Evolutionary conservation across 805 yeast genomes (phyloP).

Genomic region (Metschnikowia reukaufii): DNA sequence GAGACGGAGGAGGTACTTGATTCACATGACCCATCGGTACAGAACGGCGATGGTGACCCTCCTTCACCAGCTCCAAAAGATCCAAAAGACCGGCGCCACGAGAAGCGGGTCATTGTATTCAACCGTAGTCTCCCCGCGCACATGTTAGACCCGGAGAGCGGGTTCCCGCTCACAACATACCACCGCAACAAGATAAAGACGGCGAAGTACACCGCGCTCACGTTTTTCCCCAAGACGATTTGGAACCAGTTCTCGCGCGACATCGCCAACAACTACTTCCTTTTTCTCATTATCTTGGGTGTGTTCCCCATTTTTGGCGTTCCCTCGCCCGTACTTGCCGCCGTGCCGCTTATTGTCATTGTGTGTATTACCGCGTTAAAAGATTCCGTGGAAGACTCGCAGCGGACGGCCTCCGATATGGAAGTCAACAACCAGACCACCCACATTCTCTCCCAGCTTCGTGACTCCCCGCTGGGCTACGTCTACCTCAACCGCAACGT

Average conservation of each 20-base stretch:
- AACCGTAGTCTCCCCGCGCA: constrained; percentile 62
- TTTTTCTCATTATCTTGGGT: constrained; percentile 54
- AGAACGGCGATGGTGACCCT: constrained; percentile 24
- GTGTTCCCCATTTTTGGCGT: constrained; percentile 66
- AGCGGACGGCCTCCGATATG: constrained; percentile 61
- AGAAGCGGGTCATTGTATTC: constrained; percentile 30
- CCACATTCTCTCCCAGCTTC: constrained; percentile 55
- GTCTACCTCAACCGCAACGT: constrained; percentile 54
- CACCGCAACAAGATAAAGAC: constrained; percentile 62
- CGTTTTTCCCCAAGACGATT: constrained; percentile 58
- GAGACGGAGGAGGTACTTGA: no score
- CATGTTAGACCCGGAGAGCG: constrained; percentile 39
- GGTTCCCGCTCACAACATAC: constrained; percentile 37
- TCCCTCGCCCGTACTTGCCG: constrained; percentile 67
- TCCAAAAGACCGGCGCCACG: constrained; percentile 28
- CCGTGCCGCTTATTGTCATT: constrained; percentile 80
- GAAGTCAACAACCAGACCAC: constrained; percentile 74
- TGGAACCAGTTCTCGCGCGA: constrained; percentile 51
- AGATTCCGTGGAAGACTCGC: constrained; percentile 76
- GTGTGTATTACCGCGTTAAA: constrained; percentile 71
- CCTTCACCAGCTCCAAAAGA: constrained; percentile 22
- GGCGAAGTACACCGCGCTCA: constrained; percentile 59
- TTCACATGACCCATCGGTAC: no score
- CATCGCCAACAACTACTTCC: constrained; percentile 60
- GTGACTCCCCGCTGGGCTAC: constrained; percentile 27